Evolutionary conservation across 2,329 filamentous ascomycete genomes (phyloP).

Genomic region (Pyrenochaeta sp.): DNA sequence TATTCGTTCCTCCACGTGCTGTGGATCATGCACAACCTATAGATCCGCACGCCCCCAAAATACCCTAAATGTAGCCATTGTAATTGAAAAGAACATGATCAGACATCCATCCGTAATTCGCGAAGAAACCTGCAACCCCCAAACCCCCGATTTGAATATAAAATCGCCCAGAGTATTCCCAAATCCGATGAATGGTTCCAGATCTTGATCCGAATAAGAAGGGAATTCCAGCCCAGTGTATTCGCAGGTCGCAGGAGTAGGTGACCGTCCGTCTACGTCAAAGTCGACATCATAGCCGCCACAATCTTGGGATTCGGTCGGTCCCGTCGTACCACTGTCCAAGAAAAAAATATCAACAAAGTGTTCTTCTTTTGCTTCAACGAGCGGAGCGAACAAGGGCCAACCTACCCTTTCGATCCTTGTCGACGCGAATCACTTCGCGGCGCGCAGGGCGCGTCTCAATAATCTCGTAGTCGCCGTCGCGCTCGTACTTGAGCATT

Average conservation of each 20-base stretch:
- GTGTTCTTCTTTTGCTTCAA: constrained; percentile 43
- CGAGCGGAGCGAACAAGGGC: constrained; percentile 80
- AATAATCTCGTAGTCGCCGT: constrained; percentile 68
- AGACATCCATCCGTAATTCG: constrained; percentile 1
- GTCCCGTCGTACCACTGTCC: constrained; percentile 43
- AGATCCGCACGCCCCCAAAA: too few species aligned
- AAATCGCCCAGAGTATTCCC: not conserved
- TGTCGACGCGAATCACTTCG: constrained; percentile 75
- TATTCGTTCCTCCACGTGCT: too few species aligned
- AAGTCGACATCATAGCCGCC: constrained; percentile 54
- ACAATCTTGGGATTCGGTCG: constrained; percentile 52
- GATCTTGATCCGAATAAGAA: too few species aligned
- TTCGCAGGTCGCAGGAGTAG: too few species aligned
- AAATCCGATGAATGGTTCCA: not conserved
- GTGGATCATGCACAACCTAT: too few species aligned
- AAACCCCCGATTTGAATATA: too few species aligned
- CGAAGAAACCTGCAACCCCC: too few species aligned
- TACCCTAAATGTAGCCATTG: not conserved
- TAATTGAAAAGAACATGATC: not conserved
- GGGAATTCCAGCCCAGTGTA: too few species aligned
- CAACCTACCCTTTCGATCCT: constrained; percentile 96
- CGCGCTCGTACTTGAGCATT: constrained; percentile 64
- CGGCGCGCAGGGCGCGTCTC: constrained; percentile 56
- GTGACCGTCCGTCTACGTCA: constrained; percentile 41
- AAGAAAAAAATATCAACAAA: constrained; percentile 48